A percentile compares a stretch with the other conserved stretches of the same genome.
Conservation (phyloP, 768 basidiomycete genomes). For the Harrya chromipes region DNA sequence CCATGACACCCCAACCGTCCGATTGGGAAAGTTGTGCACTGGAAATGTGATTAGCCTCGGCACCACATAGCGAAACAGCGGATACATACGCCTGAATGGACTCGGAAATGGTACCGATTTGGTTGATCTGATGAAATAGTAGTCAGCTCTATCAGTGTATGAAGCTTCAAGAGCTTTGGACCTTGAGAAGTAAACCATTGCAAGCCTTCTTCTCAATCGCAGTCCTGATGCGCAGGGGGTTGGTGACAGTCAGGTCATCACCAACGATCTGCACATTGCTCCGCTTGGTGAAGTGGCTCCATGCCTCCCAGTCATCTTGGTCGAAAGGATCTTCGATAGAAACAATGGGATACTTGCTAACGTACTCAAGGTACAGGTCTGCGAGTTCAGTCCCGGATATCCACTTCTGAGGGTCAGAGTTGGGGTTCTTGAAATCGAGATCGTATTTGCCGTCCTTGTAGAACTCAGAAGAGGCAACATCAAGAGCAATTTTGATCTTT, state of each 20-base stretch:
- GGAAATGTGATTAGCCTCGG: slow-evolving; percentile 5
- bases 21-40: slow-evolving; percentile 95
- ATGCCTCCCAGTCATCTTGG: slow-evolving; percentile 99
- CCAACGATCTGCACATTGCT: slow-evolving; percentile 88
- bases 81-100: slow-evolving; percentile 92
- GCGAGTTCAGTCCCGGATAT: slow-evolving; percentile 91
- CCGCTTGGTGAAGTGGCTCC: slow-evolving; percentile 84
- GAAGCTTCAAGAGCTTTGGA: slow-evolving; percentile 13
- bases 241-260: slow-evolving; percentile 97
- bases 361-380: slow-evolving; percentile 81
- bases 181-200: slow-evolving; percentile 97
- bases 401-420: slow-evolving; percentile 97
- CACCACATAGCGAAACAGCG: not conserved
- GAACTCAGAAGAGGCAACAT: slow-evolving; percentile 99
- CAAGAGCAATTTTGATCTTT: slow-evolving; percentile 98
- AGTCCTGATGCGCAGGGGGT: slow-evolving; percentile 94
- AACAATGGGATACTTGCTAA: slow-evolving; percentile 93
- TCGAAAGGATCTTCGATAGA: slow-evolving; percentile 99
- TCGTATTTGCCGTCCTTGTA: slow-evolving; percentile 99
- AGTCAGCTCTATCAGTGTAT: not conserved
- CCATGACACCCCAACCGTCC: slow-evolving; percentile 99
- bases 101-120: slow-evolving; percentile 98
- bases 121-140: slow-evolving; percentile 66
- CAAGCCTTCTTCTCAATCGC: slow-evolving; percentile 99
- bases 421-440: slow-evolving; percentile 98